A percentile compares a stretch with the other conserved stretches of the same genome.
These are phyloP conservation scores for Penicillium argentinense DNA, from an alignment of 495 filamentous ascomycete genomes.

Conservation along the genomic window DNA sequence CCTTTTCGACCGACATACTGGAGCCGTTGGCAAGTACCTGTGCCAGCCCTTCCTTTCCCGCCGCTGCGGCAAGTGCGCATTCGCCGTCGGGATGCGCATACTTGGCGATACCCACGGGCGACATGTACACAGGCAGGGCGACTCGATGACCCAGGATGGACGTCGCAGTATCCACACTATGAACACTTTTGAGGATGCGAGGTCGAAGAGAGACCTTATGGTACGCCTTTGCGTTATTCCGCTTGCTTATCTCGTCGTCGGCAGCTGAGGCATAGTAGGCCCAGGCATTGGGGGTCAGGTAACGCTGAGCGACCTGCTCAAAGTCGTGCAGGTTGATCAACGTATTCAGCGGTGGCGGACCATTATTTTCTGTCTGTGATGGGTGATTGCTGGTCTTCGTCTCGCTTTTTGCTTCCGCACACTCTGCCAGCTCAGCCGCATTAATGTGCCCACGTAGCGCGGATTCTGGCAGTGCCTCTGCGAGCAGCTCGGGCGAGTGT, in stretches of 20 bases:
- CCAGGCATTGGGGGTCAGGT: slow-evolving; percentile 68
- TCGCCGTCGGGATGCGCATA: slow-evolving; percentile 81
- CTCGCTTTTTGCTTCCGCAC: neutral
- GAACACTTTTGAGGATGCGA: slow-evolving; percentile 69
- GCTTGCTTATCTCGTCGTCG: slow-evolving; percentile 84
- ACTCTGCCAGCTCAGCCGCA: slow-evolving; percentile 2
- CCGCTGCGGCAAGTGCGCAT: slow-evolving; percentile 68
- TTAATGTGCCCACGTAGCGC: slow-evolving; percentile 25
- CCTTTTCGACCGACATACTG: slow-evolving; percentile 64
- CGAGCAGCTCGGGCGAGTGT: slow-evolving; percentile 62
- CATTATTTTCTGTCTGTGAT: neutral
- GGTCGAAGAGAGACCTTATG: slow-evolving; percentile 82
- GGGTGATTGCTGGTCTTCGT: neutral
- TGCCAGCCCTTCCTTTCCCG: slow-evolving; percentile 58
- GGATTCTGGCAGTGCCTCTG: slow-evolving; percentile 20
- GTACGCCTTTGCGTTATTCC: slow-evolving; percentile 77
- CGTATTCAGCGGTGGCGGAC: slow-evolving; percentile 52
- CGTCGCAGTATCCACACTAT: slow-evolving; percentile 66
- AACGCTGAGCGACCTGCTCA: slow-evolving; percentile 51
- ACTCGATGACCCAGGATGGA: slow-evolving; percentile 73
- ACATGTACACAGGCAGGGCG: slow-evolving; percentile 74
- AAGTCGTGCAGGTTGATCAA: slow-evolving; percentile 70
- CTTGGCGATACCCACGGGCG: slow-evolving; percentile 76
- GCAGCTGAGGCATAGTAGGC: slow-evolving; percentile 83
- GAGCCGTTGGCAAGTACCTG: slow-evolving; percentile 35